Base-by-base conservation (phyloP, 192 early-diverging fungal species). In the Physocladia obscura region DNA sequence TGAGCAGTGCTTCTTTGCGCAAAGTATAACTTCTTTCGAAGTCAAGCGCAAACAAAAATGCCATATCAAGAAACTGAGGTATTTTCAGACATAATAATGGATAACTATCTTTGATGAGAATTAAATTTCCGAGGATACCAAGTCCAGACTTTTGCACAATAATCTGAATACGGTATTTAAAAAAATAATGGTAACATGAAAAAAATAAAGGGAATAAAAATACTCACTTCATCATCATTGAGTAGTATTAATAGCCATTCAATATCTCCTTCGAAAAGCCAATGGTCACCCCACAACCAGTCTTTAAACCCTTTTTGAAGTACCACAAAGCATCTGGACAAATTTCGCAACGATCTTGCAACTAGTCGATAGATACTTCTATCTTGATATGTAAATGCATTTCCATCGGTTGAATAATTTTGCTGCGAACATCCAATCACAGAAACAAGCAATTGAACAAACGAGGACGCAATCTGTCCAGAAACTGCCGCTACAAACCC, bases 21-120 rank as follows among this genome's bases (percentile, higher is more conserved):
- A 71, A 30, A 13, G 57, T 54, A 36, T 50, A 34, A 21, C 60
- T 59, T 35, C 40, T n/a, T 5, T 58, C 70, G 4, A 32, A 35
- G 49, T 81, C 70, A 11, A 72, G 35, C 15, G 70, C 49, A 36
- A 34, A 69, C 3, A 57, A 35, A 22, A 79, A 49, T 4, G 76
- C 73, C 76, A 79, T 71, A 24, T 78, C 73, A 2, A 81, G 19
- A 50, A 78, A 79, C 19, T 73, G 51, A 13, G 79, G 79, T n/a
- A 78, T 69, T 55, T 64, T 62, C 0, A 35, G 55, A 37, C 35
- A 56, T 4, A 78, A 38, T 15, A 51, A 54, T 6, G 57, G 29
- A 51, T 76, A 77, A 57, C 68, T 75, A 35, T 62, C 51, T 36
- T 63, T 60, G 22, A 74, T 49, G 22, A 78, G 24, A 48, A 77